These are phyloP conservation scores for Microdochium paspali DNA, from an alignment of 2,329 filamentous ascomycete genomes.

Conservation along the genomic window DNA sequence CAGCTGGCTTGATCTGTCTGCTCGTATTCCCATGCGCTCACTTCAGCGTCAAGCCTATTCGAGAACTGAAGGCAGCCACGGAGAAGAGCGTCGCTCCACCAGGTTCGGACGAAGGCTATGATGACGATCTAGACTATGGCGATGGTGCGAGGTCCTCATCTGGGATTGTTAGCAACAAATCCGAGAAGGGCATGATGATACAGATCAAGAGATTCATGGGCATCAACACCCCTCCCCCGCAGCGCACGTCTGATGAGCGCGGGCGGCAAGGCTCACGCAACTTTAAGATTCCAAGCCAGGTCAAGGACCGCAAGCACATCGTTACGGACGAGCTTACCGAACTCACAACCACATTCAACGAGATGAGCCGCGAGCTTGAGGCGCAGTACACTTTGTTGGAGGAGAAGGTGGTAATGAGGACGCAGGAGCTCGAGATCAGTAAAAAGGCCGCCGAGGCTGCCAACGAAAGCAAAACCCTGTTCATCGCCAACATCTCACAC, in stretches of 20 bases:
- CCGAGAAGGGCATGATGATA: constrained; percentile 30
- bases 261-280: constrained; percentile 26
- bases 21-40: constrained; percentile 73
- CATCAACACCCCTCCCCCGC: constrained; percentile 11
- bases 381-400: constrained; percentile 81
- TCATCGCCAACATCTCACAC: constrained; percentile 87
- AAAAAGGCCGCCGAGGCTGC: constrained; percentile 91
- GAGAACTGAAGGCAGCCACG: constrained; percentile 65
- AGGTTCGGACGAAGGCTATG: constrained; percentile 41
- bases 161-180: constrained; percentile 18
- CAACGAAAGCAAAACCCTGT: constrained; percentile 93
- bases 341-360: constrained; percentile 77
- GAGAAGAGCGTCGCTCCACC: constrained; percentile 62
- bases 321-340: constrained; percentile 82
- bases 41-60: constrained; percentile 70
- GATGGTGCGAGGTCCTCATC: constrained; percentile 17
- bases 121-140: constrained; percentile 33
- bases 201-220: constrained; percentile 26
- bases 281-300: constrained; percentile 80
- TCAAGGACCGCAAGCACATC: constrained; percentile 63
- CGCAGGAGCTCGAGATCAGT: constrained; percentile 75
- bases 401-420: constrained; percentile 74
- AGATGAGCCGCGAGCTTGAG: constrained; percentile 84
- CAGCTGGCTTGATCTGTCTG: constrained; percentile 61
- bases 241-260: neutral